Evolutionary conservation across 2,329 filamentous ascomycete genomes (phyloP).

Genomic region (Monosporascus cannonballus): DNA sequence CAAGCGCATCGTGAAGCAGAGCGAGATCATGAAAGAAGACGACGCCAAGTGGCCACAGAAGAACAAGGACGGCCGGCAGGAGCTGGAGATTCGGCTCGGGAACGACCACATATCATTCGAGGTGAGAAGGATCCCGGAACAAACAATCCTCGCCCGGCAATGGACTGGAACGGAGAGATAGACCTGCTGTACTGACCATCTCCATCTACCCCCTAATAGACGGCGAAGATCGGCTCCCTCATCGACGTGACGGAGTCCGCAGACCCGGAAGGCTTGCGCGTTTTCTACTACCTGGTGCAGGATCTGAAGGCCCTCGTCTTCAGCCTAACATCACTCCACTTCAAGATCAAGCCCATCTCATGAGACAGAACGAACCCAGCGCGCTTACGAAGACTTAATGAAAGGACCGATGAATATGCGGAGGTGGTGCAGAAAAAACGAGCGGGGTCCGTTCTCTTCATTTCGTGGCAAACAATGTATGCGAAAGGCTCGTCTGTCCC

Average conservation of each 20-base stretch:
- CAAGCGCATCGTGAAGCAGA: conserved; percentile 93
- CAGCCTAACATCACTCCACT: conserved; percentile 91
- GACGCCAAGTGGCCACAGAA: conserved; percentile 98
- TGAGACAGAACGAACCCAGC: conserved; percentile 6
- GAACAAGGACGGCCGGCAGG: conserved; percentile 97
- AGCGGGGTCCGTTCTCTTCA: conserved; percentile 5
- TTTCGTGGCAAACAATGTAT: conserved; percentile 10
- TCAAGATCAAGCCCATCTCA: conserved; percentile 83
- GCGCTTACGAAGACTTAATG: too few relatives aligned
- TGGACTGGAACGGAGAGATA: too few relatives aligned
- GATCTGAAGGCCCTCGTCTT: conserved; percentile 96
- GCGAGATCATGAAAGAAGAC: conserved; percentile 98
- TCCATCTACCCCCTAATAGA: conserved; percentile 45
- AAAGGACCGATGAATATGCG: neutral
- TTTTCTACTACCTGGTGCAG: conserved; percentile 98
- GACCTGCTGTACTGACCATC: conserved; percentile 5
- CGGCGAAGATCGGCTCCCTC: conserved; percentile 94
- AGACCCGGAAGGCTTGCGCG: conserved; percentile 89
- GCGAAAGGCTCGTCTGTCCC: conserved; percentile 13
- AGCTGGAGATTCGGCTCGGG: conserved; percentile 88
- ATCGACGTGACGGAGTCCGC: conserved; percentile 95
- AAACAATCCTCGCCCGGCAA: too few relatives aligned
- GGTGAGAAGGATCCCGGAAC: conserved; percentile 45
- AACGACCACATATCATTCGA: conserved; percentile 98
- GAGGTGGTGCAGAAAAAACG: conserved; percentile 9